Evolutionary conservation across 2,329 filamentous ascomycete species (phyloP).

Genomic region (Monosporascus sp.): DNA sequence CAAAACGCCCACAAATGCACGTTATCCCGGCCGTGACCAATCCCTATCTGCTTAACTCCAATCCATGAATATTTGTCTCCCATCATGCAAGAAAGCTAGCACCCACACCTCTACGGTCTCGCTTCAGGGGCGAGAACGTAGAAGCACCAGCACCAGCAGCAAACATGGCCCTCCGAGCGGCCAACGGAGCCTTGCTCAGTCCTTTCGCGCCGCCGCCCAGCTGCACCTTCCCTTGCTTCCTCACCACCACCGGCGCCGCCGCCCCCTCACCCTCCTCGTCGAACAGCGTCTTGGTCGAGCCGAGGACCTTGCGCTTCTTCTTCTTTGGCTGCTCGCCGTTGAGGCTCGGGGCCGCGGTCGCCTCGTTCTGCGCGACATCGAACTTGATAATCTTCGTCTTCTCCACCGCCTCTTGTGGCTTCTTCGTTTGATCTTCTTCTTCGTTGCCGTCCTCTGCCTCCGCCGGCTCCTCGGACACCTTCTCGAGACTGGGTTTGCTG

Average conservation of each 20-base stretch:
- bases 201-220: slow-evolving; percentile 19
- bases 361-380: slow-evolving; percentile 24
- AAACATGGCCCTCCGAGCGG: slow-evolving; percentile 26
- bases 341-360: slow-evolving; percentile 14
- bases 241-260: slow-evolving; percentile 5
- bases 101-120: slow-evolving; percentile 57
- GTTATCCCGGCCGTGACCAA: background rate
- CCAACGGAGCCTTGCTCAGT: slow-evolving; percentile 32
- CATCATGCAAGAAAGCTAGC: slow-evolving; percentile 54
- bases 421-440: slow-evolving; percentile 28
- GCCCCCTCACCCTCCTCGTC: slow-evolving; percentile 55
- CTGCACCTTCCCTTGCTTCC: slow-evolving; percentile 23
- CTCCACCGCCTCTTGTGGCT: slow-evolving; percentile 14
- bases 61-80: slow-evolving; percentile 1
- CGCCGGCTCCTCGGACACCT: slow-evolving; percentile 24
- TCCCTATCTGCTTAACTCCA: background rate
- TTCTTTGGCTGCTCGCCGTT: slow-evolving; percentile 42
- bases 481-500: slow-evolving; percentile 24
- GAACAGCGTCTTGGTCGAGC: slow-evolving; percentile 63
- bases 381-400: slow-evolving; percentile 27
- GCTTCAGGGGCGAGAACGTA: slow-evolving; percentile 68
- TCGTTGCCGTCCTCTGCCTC: slow-evolving; percentile 29
- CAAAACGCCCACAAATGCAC: background rate
- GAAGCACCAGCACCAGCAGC: slow-evolving; percentile 45
- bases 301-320: slow-evolving; percentile 71